These are phyloP conservation scores for Podospora pseudopauciseta DNA, from an alignment of 495 filamentous ascomycete species.

Conservation along the genomic window DNA sequence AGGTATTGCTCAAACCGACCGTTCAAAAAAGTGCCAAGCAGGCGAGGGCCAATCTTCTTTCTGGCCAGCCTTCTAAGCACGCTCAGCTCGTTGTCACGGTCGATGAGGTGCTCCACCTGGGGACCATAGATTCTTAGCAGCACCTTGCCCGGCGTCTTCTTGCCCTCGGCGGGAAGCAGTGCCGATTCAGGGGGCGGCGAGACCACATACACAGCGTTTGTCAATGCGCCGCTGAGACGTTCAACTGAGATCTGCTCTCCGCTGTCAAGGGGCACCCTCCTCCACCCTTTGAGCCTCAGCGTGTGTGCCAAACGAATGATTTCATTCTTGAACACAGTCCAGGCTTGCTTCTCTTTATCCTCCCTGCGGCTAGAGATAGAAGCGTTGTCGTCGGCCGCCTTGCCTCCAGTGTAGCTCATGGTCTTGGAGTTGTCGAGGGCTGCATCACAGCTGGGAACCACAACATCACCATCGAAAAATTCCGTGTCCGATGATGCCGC, in stretches of 20 bases:
- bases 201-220: slow-evolving; percentile 94
- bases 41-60: slow-evolving; percentile 86
- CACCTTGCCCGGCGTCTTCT: slow-evolving; percentile 59
- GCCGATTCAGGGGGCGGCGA: slow-evolving; percentile 64
- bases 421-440: slow-evolving; percentile 86
- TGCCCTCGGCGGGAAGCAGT: slow-evolving; percentile 33
- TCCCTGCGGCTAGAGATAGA: slow-evolving; percentile 41
- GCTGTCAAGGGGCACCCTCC: slow-evolving; percentile 63
- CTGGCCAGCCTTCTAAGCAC: slow-evolving; percentile 82
- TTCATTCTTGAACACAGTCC: slow-evolving; percentile 81
- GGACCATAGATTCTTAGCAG: slow-evolving; percentile 92
- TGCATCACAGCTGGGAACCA: slow-evolving; percentile 74
- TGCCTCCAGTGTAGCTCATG: slow-evolving; percentile 65
- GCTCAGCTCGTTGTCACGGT: slow-evolving; percentile 82
- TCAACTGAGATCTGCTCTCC: slow-evolving; percentile 71
- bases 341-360: slow-evolving; percentile 66
- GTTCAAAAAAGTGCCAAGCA: slow-evolving; percentile 92
- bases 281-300: slow-evolving; percentile 83
- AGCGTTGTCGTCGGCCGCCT: slow-evolving; percentile 46
- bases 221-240: slow-evolving; percentile 88
- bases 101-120: slow-evolving; percentile 92
- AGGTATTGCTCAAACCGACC: slow-evolving; percentile 96
- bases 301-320: slow-evolving; percentile 88
- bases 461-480: slow-evolving; percentile 63
- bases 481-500: slow-evolving; percentile 75